A percentile compares a stretch with the other conserved stretches of the same genome.
Evolutionary conservation across 2,329 filamentous ascomycete species (phyloP).

Genomic region (Botrytis fabae): DNA sequence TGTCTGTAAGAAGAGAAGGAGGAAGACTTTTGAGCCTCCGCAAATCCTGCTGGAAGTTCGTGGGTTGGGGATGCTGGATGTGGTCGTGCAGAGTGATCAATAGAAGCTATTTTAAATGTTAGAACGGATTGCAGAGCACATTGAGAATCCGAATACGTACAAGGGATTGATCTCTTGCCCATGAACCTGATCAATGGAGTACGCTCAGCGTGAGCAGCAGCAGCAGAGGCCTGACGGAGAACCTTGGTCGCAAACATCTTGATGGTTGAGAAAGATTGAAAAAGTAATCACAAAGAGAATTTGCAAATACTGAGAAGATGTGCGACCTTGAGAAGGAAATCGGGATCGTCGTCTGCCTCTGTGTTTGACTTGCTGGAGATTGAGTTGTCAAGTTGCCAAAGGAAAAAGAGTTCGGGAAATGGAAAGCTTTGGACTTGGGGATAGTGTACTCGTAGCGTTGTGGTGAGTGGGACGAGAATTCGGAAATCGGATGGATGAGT

Average conservation of each 20-base stretch:
- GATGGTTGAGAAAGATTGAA: constrained; percentile 9
- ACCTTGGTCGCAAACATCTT: constrained; percentile 44
- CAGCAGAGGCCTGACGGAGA: constrained; percentile 41
- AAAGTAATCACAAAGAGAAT: constrained; percentile 5
- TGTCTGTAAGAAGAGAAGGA: constrained; percentile 60
- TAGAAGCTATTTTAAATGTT: constrained; percentile 45
- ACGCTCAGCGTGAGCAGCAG: constrained; percentile 40
- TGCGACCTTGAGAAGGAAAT: constrained; percentile 1
- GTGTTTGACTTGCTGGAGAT: constrained; percentile 14
- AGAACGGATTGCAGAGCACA: constrained; percentile 5
- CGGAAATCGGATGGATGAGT: constrained; percentile 1
- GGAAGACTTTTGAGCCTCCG: constrained; percentile 40
- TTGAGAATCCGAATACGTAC: constrained; percentile 36
- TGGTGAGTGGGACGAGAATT: constrained; percentile 14
- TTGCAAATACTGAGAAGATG: constrained; percentile 4
- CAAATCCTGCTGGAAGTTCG: constrained; percentile 57
- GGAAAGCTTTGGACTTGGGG: constrained; percentile 6
- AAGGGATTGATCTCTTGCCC: constrained; percentile 44
- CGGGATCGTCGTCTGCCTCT: constrained; percentile 3
- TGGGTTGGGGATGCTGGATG: constrained; percentile 57
- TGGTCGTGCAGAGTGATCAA: constrained; percentile 58
- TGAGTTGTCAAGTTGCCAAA: not conserved
- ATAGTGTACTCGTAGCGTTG: not conserved
- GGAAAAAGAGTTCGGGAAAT: not conserved
- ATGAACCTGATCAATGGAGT: constrained; percentile 47